phyloP scores from a whole-genome alignment of 345 rosid species.

The Arabis hirsuta region DNA sequence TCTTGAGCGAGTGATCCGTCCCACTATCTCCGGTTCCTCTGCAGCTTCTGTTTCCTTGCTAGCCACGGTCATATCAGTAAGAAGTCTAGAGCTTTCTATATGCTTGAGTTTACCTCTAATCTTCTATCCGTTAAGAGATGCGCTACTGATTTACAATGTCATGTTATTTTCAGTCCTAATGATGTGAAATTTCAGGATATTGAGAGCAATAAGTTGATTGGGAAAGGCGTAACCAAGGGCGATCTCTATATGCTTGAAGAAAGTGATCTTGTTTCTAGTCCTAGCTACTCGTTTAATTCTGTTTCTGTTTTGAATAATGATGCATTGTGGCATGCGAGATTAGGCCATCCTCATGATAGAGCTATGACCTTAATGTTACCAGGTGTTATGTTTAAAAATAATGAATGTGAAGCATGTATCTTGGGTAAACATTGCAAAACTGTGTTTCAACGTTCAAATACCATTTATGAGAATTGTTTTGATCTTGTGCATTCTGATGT shows the following conservation, averaged over 20 bases:
- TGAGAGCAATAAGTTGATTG: background rate
- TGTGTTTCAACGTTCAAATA: too few species aligned
- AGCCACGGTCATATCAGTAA: too few species aligned
- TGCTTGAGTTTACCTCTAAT: background rate
- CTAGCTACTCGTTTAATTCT: background rate
- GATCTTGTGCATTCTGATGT: too few species aligned
- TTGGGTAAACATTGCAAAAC: too few species aligned
- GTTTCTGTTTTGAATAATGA: background rate
- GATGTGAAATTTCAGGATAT: conserved; percentile 3
- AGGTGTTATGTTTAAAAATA: too few species aligned
- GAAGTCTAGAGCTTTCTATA: background rate
- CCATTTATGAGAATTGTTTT: too few species aligned
- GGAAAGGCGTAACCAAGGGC: background rate
- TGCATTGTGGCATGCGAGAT: background rate
- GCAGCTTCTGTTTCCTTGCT: too few species aligned
- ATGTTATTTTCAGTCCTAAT: background rate
- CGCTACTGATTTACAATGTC: background rate
- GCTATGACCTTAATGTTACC: too few species aligned
- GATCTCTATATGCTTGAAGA: background rate
- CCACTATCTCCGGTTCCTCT: too few species aligned
- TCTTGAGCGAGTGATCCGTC: too few species aligned
- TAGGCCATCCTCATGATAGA: background rate
- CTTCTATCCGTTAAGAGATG: background rate
- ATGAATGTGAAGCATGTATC: too few species aligned
- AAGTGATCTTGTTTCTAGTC: too few species aligned